Evolutionary conservation across 495 filamentous ascomycete genomes (phyloP), one percentile per base, ranked within the genome.

Genomic region (Neurospora cerealis): DNA sequence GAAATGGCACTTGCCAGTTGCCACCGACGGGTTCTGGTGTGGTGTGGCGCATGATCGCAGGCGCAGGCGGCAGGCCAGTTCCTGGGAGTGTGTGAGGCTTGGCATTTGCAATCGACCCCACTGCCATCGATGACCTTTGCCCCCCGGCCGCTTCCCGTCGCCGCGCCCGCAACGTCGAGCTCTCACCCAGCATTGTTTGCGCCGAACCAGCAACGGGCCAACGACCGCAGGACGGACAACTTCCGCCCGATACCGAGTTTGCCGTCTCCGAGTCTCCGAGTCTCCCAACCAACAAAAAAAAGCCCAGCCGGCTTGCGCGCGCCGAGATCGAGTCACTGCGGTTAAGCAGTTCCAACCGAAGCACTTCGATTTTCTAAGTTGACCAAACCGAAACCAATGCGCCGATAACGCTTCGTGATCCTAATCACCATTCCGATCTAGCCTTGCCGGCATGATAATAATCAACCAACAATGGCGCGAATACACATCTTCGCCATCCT

Each of bases 401-500:
- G 19, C 62, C 34, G 8, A 38, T 70, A 70, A 32, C 66, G n/a
- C 71, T 17, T 38, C 11, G 4, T 62, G 71, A 21, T 70, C 34
- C 4, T 24, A 1, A 37, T 9, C 34, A 3, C 36, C 60, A 0
- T 70, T 15, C 0, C 28, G 66, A 21, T 32, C 32, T 32, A 2
- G 3, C 32, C 32, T 32, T 32, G 32, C 32, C 32, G 32, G 3
- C 32, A 32, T 32, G 3, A 32, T 32, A 32, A 32, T 54, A 71
- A 42, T 10, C 54, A 36, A 70, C 44, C 71, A 37, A 74, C 73
- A 34, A 85, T 80, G 82, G 76, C 79, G 39, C 83, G 77, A 75
- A 79, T 83, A 77, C 77, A 76, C 13, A 24, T 80, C 42, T 66
- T 79, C 36, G 21, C 82, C n/a, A 70, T 81, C 75, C 36, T 83